Evolutionary conservation across 2,329 filamentous ascomycete genomes (phyloP), one percentile per base, ranked within the genome.

Genomic region (Ceratocystis harringtonii): DNA sequence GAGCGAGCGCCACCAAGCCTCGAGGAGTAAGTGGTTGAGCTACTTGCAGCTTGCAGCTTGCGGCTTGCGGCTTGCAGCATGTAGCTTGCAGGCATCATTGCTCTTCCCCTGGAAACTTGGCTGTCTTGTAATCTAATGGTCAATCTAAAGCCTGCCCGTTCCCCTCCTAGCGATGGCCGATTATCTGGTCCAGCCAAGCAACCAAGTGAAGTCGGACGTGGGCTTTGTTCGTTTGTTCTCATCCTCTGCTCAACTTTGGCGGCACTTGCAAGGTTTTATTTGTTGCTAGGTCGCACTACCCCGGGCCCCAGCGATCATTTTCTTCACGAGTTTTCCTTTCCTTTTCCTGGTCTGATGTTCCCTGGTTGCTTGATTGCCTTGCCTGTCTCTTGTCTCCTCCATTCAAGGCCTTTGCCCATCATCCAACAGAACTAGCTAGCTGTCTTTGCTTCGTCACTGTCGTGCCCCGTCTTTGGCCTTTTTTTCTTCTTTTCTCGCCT

Each of bases 121-220:
- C 17, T 58, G 52, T 32, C 52, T 30, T 58, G 52, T 58, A 58
- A 58, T 57, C 28, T 57, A 15, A 57, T 7, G 25, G 52, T 57
- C 52, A 57, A 57, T 58, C 52, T 58, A 58, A 58, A 58, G 52
- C 52, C 28, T 58, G 52, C n/a, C n/a, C n/a, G 52, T 30, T 58
- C 28, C 52, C 52, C 25, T 58, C 45, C 52, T 19, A 58, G 25
- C 52, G 15, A 58, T 58, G 52, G 32, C 22, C 32, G 52, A 58
- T 32, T 36, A 25, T 28, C 22, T 17, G 52, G 52, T 32, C 25
- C 25, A 58, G 52, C 48, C 6, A 52, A 52, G 48, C 25, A 15
- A 25, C 8, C 25, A 25, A 3, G 48, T 17, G 48, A 52, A 52
- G 36, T 4, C 3, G 36, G 36, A 41, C 36, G 3, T 52, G 48